Conservation (phyloP, 257 asterid species). For the Solanum bulbocastanum region DNA sequence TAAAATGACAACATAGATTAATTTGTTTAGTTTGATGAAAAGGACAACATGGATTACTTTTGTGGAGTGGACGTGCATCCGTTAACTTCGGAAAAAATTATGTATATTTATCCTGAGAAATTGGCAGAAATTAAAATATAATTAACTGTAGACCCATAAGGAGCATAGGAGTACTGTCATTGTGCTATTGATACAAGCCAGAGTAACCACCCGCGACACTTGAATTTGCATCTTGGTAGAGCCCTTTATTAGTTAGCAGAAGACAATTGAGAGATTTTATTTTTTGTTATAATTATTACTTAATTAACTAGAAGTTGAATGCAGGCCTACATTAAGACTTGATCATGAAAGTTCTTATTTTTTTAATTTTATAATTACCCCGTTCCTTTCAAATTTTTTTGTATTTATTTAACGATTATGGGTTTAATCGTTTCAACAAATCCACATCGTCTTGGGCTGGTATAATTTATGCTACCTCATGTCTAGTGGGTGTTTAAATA, state of each 20-base stretch:
- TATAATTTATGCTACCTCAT: not conserved
- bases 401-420: not conserved
- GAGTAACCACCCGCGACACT: fast-evolving
- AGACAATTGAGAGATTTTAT: not conserved
- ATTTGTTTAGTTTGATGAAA: not conserved
- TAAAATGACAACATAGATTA: not conserved
- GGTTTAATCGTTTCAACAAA: not conserved
- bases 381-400: not conserved
- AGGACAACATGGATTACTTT: not conserved
- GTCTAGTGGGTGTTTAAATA: not conserved
- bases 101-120: too few species aligned
- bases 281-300: not conserved
- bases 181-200: too few species aligned
- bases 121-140: fast-evolving
- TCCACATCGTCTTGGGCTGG: not conserved
- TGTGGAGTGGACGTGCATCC: too few species aligned
- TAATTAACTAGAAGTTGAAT: not conserved
- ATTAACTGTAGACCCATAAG: too few species aligned
- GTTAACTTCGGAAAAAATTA: too few species aligned
- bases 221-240: not conserved
- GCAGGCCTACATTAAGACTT: not conserved
- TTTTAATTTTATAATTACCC: not conserved
- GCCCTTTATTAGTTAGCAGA: not conserved
- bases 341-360: not conserved
- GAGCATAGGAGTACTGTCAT: too few species aligned